phyloP scores from a whole-genome alignment of 345 rosid species.

The Eucalyptus cladocalyx region DNA sequence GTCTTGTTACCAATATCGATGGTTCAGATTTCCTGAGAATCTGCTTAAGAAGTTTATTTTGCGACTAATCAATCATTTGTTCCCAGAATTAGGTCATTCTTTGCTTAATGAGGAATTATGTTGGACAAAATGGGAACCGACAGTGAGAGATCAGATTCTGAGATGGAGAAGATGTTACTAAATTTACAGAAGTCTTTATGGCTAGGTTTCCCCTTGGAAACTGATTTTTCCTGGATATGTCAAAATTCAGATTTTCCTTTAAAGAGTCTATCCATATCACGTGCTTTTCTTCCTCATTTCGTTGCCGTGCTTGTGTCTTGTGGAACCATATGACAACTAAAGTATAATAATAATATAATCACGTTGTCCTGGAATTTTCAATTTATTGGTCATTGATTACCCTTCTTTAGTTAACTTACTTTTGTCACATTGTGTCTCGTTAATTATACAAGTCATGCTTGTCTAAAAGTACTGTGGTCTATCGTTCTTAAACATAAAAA shows the following conservation, averaged over 20 bases:
- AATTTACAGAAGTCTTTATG: conserved; percentile 33
- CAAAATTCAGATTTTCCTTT: background rate
- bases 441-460: background rate
- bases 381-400: background rate
- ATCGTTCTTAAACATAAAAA: background rate
- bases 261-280: background rate
- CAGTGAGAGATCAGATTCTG: conserved; percentile 4
- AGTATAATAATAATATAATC: background rate
- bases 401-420: background rate
- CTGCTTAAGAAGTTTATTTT: background rate
- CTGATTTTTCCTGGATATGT: background rate
- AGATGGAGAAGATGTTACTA: conserved; percentile 10
- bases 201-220: conserved; percentile 13
- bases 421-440: background rate
- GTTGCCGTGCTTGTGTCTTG: background rate
- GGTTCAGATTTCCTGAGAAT: background rate
- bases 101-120: background rate
- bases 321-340: background rate
- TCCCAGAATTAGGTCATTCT: background rate
- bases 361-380: background rate
- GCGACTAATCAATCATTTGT: background rate
- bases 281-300: background rate
- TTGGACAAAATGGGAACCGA: background rate
- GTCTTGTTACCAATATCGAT: background rate
- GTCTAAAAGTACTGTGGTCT: background rate